A percentile compares a stretch with the other conserved stretches of the same genome.
Evolutionary conservation across 1,284 basidiomycete species (phyloP).

Genomic region (Earliella scabrosa): DNA sequence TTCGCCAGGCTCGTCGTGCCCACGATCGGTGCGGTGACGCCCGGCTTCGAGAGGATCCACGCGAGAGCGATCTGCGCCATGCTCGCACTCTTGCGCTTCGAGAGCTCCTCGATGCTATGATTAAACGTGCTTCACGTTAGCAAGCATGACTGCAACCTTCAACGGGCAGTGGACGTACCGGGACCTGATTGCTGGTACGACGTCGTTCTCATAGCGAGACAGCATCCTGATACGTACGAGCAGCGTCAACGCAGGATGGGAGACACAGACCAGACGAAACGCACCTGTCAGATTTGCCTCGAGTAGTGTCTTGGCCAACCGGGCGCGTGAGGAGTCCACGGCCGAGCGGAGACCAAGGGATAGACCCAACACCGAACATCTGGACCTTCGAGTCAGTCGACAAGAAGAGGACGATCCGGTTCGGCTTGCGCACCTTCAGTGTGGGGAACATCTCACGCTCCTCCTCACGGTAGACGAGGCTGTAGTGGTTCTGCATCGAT

Average conservation of each 20-base stretch:
- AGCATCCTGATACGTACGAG: neutral
- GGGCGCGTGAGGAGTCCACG: constrained; percentile 43
- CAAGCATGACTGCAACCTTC: too few species aligned
- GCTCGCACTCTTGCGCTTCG: constrained; percentile 38
- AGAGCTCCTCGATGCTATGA: constrained; percentile 45
- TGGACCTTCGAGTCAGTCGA: too few species aligned
- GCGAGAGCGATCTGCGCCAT: constrained; percentile 32
- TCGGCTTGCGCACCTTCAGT: constrained; percentile 27
- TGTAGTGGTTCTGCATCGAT: constrained; percentile 44
- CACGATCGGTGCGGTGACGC: constrained; percentile 56
- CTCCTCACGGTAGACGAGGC: constrained; percentile 43
- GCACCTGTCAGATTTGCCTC: constrained; percentile 9
- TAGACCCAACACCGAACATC: constrained; percentile 42
- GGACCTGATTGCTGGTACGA: neutral
- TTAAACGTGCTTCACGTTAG: neutral
- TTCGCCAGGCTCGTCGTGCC: constrained; percentile 56
- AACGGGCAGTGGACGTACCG: neutral
- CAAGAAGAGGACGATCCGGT: too few species aligned
- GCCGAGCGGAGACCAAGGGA: constrained; percentile 48
- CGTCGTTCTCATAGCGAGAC: neutral
- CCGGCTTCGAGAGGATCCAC: constrained; percentile 26
- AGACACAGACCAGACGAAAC: neutral
- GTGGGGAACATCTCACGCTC: constrained; percentile 38
- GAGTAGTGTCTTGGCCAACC: constrained; percentile 14
- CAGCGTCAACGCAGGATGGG: neutral